Evolutionary conservation across 257 asterid genomes (phyloP).

Genomic region (Eustoma russellianum): DNA sequence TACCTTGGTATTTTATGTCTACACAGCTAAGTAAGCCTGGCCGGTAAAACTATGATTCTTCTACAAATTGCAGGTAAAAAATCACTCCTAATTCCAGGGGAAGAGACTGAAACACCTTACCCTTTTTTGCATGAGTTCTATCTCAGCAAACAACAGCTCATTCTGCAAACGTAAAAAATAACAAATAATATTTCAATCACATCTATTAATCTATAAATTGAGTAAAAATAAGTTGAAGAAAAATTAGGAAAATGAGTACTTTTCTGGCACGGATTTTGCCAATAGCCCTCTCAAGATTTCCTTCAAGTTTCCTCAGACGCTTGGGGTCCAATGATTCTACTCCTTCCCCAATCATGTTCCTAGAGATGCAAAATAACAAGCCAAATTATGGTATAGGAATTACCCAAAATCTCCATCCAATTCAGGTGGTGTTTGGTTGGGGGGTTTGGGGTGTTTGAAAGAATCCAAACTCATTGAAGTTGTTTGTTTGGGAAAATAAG

Average conservation of each 20-base stretch:
- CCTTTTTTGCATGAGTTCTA: conserved; percentile 89
- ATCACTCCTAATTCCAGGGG: too few relatives aligned
- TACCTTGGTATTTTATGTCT: neutral
- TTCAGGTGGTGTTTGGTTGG: too few relatives aligned
- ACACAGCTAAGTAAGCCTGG: neutral
- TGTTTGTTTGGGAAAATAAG: too few relatives aligned
- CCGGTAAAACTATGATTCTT: neutral
- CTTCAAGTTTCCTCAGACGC: conserved; percentile 66
- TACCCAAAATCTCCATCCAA: neutral
- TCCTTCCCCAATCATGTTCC: conserved; percentile 76
- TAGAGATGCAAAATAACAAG: conserved; percentile 3
- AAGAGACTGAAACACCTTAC: conserved; percentile 25
- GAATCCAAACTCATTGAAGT: too few relatives aligned
- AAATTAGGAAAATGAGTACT: conserved; percentile 19
- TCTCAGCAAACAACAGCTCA: conserved; percentile 83
- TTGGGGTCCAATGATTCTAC: conserved; percentile 38
- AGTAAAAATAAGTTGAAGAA: neutral
- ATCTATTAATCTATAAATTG: neutral
- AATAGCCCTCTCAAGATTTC: conserved; percentile 64
- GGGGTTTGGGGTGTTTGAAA: too few relatives aligned
- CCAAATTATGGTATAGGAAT: neutral
- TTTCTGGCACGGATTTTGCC: conserved; percentile 66
- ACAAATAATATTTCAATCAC: too few relatives aligned
- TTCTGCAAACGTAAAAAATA: conserved; percentile 53
- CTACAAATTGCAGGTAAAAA: neutral